Evolutionary conservation across 2,329 filamentous ascomycete species (phyloP).

Genomic region (Penicillium sp.): DNA sequence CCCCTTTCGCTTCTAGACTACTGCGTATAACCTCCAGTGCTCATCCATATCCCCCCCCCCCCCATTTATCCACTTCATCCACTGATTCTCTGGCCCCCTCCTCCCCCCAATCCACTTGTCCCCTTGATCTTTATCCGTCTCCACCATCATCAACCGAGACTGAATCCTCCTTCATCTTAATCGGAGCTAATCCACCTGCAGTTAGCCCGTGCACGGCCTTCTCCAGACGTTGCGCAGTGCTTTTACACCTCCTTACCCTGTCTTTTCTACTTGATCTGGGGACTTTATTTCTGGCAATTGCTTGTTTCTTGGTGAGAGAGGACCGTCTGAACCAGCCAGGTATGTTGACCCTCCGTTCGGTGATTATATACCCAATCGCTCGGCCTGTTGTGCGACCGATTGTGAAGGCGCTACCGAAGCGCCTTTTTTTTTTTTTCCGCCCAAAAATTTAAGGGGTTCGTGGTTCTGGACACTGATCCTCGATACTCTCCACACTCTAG

Average conservation of each 20-base stretch:
- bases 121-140: neutral
- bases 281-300: neutral
- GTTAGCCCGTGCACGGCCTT: constrained; percentile 27
- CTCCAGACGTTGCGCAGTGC: constrained; percentile 19
- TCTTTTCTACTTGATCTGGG: neutral
- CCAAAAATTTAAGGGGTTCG: constrained; percentile 14
- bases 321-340: constrained; percentile 12
- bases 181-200: constrained; percentile 24
- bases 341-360: constrained; percentile 6
- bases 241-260: constrained; percentile 19
- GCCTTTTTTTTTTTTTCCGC: neutral
- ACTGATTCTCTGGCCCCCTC: constrained; percentile 2
- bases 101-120: neutral
- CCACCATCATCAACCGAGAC: constrained; percentile 11
- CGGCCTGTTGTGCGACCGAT: constrained; percentile 1
- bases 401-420: neutral
- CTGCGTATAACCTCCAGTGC: neutral
- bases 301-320: constrained; percentile 5
- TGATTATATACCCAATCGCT: neutral
- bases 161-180: constrained; percentile 31
- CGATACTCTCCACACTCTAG: constrained; percentile 25
- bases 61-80: constrained; percentile 9
- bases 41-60: neutral
- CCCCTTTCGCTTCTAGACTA: neutral
- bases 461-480: constrained; percentile 15